Base-by-base conservation (phyloP, 1,139 yeast genomes). In the Suhomyces yuchorum region DNA sequence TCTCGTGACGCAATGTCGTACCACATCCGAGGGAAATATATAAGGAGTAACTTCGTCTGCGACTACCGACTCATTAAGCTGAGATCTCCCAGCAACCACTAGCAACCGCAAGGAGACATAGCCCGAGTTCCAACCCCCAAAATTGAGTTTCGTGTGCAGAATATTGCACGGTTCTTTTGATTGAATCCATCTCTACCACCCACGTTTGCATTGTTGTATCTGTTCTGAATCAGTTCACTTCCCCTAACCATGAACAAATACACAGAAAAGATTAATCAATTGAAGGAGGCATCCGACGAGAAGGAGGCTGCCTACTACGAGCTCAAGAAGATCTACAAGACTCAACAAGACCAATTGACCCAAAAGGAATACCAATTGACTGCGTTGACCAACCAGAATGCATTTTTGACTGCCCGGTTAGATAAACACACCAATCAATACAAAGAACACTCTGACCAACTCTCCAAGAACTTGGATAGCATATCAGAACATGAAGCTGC, bases 331-430 rank as follows among this genome's bases (percentile, higher is more conserved):
- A 39, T 33, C 6, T 51, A 37, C 18, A 48, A 48, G n/a, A 32
- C 34, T 8, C 44, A 49, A 39, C 51, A 54, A 37, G 48, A 56
- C 24, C 52, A 54, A 38, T 44, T 52, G 39, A 56, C 53, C 17
- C 53, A 55, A 32, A 59, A 57, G 46, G 62, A 59, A 48, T 54
- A 55, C 47, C 43, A 47, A 42, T 30, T 57, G 14, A 50, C 42
- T 8, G 43, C 58, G 3, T 44, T 59, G 12, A 47, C 50, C 9
- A 51, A 47, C 49, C 58, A 58, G 43, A 48, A 55, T 38, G 35
- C 42, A 30, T 53, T 57, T 42, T 43, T 56, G 22, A 43, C 47
- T 5, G 46, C 42, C 8, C 40, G 51, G 20, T 43, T 54, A 42
- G 46, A 51, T 12, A 41, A 37, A 18, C 53, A 47, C 20, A 41